These are phyloP conservation scores for Diutina ranongensis DNA, from an alignment of 1,139 yeast species.

Conservation along the genomic window DNA sequence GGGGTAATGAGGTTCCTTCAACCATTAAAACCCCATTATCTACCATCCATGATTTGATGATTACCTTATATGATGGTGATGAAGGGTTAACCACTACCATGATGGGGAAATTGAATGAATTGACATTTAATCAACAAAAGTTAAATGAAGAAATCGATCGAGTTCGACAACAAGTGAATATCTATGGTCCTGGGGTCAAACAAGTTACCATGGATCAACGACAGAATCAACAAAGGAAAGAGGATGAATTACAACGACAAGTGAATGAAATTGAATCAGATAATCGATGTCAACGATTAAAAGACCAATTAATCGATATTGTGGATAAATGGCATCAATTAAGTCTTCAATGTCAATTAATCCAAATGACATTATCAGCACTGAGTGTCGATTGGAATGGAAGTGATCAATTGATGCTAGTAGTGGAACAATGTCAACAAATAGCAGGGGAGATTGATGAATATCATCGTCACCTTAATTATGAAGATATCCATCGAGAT, in stretches of 20 bases:
- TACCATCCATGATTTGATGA: neutral
- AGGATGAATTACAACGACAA: neutral
- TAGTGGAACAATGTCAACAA: neutral
- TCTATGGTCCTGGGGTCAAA: neutral
- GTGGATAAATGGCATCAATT: neutral
- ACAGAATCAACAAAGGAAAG: neutral
- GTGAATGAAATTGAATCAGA: neutral
- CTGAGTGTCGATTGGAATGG: constrained; percentile 1
- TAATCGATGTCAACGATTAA: neutral
- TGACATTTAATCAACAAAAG: too few relatives aligned
- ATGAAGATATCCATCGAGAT: too few relatives aligned
- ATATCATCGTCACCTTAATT: too few relatives aligned
- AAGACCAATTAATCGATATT: neutral
- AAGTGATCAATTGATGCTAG: neutral
- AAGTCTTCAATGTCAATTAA: neutral
- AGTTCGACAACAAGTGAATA: neutral
- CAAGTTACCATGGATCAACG: neutral
- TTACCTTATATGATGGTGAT: neutral
- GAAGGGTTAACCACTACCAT: neutral
- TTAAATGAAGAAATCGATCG: too few relatives aligned
- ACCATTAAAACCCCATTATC: neutral
- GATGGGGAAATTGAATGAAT: neutral
- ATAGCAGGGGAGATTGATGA: neutral
- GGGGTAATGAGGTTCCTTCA: neutral
- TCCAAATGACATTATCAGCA: neutral